Base-by-base conservation (phyloP, 164 flowering plant species). In the Houttuynia cordata region DNA sequence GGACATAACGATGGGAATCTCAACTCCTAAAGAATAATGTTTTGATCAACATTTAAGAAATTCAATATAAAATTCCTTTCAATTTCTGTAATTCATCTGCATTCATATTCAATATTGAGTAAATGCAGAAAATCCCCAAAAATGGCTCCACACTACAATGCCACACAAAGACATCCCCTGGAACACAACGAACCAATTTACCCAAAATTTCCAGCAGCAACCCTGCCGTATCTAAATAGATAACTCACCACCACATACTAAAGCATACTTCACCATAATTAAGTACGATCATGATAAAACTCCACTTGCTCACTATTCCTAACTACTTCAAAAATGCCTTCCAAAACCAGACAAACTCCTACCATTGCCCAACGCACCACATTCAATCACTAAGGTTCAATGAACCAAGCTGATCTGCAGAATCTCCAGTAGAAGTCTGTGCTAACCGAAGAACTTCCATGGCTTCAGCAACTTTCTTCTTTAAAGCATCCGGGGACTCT, bases 401-500 rank as follows among this genome's bases (percentile, higher is more conserved):
- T 4, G 79, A 71, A 52, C 80, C 76, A 54, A 79, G 76, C 70
- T 78, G 75, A 18, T 83, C 82, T 23, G 69, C 61, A 56, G 70
- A 61, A 23, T 79, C 83, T 12, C 82, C n/a, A 21, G 70, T 76
- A 0, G 75, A 22, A 5, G 64, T 19, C 47, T 66, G 68, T 12
- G 69, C 55, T 54, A 66, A 51, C 20, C 70, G 79, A 51, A 84
- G 86, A 17, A 83, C 90, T 37, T 71, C 78, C 80, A 81, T 64
- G 53, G 94, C 90, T 68, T 87, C 90, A 4, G 67, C 75, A 53
- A 84, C 88, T 71, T 84, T 87, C 67, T 66, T 73, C 76, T 80
- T 84, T 57, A 87, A 70, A 54, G 80, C 87, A 67, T 87, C 90
- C 0, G 95, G 90, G 20, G 85, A 75, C 62, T 87, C 91, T 4